phyloP scores from a whole-genome alignment of 768 basidiomycete species.

The Mycena maculata region DNA sequence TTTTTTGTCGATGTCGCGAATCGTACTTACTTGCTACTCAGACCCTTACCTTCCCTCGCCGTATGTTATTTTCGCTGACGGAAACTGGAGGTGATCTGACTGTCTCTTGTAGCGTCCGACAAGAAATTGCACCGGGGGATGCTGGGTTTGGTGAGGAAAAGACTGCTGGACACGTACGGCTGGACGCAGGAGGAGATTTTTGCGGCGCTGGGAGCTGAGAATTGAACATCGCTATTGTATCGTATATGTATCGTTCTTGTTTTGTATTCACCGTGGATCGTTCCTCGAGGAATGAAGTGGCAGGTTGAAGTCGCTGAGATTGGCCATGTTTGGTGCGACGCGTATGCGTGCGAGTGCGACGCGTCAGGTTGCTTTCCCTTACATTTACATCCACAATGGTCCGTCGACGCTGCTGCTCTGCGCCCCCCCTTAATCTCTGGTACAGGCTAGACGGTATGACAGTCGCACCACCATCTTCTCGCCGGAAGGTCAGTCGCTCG shows the following conservation, averaged over 20 bases:
- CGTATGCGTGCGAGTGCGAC: conserved; percentile 53
- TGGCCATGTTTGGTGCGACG: conserved; percentile 46
- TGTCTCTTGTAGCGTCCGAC: conserved; percentile 1
- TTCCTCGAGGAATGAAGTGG: background rate
- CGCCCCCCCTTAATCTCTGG: conserved; percentile 5
- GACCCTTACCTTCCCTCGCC: conserved; percentile 12
- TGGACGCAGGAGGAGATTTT: conserved; percentile 19
- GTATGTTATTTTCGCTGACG: background rate
- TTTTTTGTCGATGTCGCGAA: background rate
- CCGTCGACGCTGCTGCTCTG: conserved; percentile 14
- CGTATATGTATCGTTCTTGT: conserved; percentile 10
- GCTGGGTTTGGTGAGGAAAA: conserved; percentile 9
- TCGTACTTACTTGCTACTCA: background rate
- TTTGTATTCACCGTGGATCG: conserved; percentile 12
- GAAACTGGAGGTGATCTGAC: background rate
- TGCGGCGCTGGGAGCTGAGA: conserved; percentile 9
- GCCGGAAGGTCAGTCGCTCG: conserved; percentile 80
- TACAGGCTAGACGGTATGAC: conserved; percentile 92
- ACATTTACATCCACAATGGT: conserved; percentile 63
- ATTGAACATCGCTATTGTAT: conserved; percentile 9
- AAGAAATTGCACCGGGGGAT: background rate
- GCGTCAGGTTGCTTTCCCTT: conserved; percentile 53
- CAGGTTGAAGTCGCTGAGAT: no score
- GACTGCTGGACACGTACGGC: conserved; percentile 20
- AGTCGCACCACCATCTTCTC: conserved; percentile 99